Conservation (phyloP, 441 rosid species). For the Brassica balearica region DNA sequence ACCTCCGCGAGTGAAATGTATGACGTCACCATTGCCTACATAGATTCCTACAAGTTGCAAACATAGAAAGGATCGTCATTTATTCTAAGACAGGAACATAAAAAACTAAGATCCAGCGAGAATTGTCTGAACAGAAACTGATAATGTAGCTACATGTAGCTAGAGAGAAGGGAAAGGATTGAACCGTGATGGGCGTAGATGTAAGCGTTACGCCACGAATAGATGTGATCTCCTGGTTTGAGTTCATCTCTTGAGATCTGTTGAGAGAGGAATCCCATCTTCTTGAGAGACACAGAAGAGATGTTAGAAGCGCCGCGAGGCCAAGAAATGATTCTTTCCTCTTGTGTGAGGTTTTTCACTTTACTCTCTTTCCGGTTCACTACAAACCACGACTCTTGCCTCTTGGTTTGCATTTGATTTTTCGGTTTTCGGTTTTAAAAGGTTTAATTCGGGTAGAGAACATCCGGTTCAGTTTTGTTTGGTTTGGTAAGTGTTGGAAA, state of each 20-base stretch:
- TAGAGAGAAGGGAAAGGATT: background rate
- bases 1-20: slow-evolving; percentile 79
- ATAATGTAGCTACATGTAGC: background rate
- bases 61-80: background rate
- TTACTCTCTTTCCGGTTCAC: slow-evolving; percentile 7
- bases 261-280: slow-evolving; percentile 37
- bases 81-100: background rate
- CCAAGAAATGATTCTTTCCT: background rate
- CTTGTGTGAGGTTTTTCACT: background rate
- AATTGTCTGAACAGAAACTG: background rate
- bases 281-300: background rate
- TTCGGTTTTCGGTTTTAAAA: background rate
- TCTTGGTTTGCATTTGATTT: background rate
- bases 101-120: background rate
- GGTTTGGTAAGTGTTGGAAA: background rate
- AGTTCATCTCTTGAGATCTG: slow-evolving; percentile 36
- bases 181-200: slow-evolving; percentile 46
- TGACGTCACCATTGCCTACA: slow-evolving; percentile 60
- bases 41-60: slow-evolving; percentile 63
- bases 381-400: background rate
- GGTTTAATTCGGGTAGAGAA: background rate
- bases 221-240: slow-evolving; percentile 43
- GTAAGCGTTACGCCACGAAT: slow-evolving; percentile 40
- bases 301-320: slow-evolving; percentile 9
- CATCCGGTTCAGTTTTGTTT: background rate